Base-by-base conservation (phyloP, 768 basidiomycete species). In the Mycena maculata region DNA sequence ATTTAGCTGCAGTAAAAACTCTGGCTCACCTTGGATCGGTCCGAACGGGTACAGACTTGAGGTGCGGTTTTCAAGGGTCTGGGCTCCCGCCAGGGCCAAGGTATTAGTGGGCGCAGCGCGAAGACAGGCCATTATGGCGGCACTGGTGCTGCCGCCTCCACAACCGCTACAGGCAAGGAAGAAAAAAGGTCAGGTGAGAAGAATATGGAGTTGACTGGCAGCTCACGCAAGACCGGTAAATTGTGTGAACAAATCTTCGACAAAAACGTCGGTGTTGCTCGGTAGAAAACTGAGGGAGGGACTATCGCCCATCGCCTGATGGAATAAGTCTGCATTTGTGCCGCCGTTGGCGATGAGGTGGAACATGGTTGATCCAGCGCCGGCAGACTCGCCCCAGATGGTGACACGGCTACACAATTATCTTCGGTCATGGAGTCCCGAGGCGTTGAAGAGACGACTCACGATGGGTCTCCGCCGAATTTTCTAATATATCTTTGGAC, bases 271-370 rank as follows among this genome's bases (percentile, higher is more conserved):
- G 45, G 75, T 69, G 70, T 76, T 80, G 10, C 67, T 42, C 2
- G 82, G 82, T 48, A 76, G 68, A 59, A 75, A 81, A 63, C 73
- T 78, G 18, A 83, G 72, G 7, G 83, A 81, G 2, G 83, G 81
- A 52, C 82, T 83, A 63, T 83, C 82, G 3, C 81, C 83, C 79
- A 84, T 83, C 16, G 81, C 80, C 18, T 78, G 80, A 25, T 74
- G 77, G 73, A 84, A 84, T 18, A 84, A 76, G 6, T 79, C 67
- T 6, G 13, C 44, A 28, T 77, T 68, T 63, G 79, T 60, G 5
- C 81, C 83, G 3, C 77, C 76, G 48, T 84, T 77, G 15, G 71
- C 81, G 16, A 82, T 72, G 31, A 84, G 74, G 30, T 83, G 81
- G 60, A 80, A 82, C 79, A 83, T 81, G 3, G 79, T 81, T 20